These are phyloP conservation scores for Tinospora cordifolia DNA, from an alignment of 164 flowering plant species.

Conservation along the genomic window DNA sequence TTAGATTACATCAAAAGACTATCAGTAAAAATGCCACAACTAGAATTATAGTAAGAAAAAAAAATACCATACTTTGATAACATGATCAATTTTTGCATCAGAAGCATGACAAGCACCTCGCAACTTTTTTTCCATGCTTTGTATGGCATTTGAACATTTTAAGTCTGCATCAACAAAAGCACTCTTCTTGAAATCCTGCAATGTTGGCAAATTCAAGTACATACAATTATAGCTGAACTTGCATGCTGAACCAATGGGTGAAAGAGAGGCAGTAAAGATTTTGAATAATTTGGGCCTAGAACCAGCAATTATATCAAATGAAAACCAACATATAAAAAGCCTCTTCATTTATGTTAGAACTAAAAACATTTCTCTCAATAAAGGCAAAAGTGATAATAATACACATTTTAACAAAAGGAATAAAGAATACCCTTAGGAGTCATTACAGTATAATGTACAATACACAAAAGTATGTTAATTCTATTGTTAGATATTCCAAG, in stretches of 20 bases:
- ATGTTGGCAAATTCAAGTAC: conserved; percentile 11
- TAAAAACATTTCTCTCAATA: no score
- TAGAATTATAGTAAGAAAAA: conserved; percentile 1
- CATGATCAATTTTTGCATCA: conserved; percentile 72
- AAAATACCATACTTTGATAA: conserved; percentile 49
- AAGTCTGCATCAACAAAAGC: conserved; percentile 81
- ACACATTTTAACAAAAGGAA: no score
- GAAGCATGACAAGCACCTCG: conserved; percentile 72
- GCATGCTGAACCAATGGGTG: neutral
- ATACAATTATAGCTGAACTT: neutral
- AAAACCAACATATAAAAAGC: neutral
- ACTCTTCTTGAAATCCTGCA: conserved; percentile 83
- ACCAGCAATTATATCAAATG: neutral
- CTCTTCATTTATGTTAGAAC: neutral
- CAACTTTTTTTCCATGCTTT: conserved; percentile 78
- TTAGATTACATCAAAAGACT: no score
- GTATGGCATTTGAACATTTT: conserved; percentile 61
- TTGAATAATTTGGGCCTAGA: neutral
- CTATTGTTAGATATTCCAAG: neutral
- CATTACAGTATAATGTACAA: no score
- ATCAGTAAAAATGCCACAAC: neutral
- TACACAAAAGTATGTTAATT: no score
- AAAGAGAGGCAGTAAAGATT: neutral
- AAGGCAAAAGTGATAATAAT: no score
- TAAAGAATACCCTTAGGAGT: no score